A percentile compares a stretch with the other conserved stretches of the same genome.
phyloP scores from a whole-genome alignment of 1,284 basidiomycete species.

The Ustanciosporium gigantosporum region DNA sequence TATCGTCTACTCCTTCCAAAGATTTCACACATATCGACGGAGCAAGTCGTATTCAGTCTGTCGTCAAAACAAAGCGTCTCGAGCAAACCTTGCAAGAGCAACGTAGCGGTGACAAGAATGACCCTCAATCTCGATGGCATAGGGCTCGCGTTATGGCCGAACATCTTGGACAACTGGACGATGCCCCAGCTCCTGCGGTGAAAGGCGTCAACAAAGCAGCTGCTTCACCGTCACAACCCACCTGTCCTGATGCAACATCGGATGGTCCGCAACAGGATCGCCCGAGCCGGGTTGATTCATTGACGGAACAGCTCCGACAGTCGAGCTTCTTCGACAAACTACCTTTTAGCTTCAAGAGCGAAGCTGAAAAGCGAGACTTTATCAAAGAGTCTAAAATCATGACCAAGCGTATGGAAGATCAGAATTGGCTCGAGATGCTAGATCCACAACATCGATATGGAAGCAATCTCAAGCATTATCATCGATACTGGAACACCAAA shows the following conservation, averaged over 20 bases:
- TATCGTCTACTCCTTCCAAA: too few relatives aligned
- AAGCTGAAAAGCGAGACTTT: slow-evolving; percentile 21
- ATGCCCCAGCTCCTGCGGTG: slow-evolving; percentile 20
- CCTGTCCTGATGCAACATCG: slow-evolving; percentile 1
- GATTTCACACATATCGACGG: slow-evolving; percentile 13
- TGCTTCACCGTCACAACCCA: not conserved
- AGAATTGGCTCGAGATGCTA: slow-evolving; percentile 44
- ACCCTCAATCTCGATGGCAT: slow-evolving; percentile 22
- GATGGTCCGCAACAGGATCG: not conserved
- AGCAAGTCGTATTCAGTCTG: slow-evolving; percentile 23
- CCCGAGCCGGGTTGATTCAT: slow-evolving; percentile 8
- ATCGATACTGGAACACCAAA: slow-evolving; percentile 31
- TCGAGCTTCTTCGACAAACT: slow-evolving; percentile 34
- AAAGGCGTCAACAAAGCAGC: slow-evolving; percentile 9
- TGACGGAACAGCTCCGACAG: slow-evolving; percentile 15
- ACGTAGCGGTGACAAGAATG: slow-evolving; percentile 24
- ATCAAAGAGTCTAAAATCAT: slow-evolving; percentile 20
- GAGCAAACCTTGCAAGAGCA: slow-evolving; percentile 29
- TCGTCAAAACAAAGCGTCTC: slow-evolving; percentile 7
- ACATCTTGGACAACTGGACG: slow-evolving; percentile 20
- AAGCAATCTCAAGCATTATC: slow-evolving; percentile 47
- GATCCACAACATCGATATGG: slow-evolving; percentile 44
- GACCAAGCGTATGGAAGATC: slow-evolving; percentile 37
- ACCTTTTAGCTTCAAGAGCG: slow-evolving; percentile 25
- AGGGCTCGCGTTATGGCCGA: slow-evolving; percentile 21